These are phyloP conservation scores for Lentinula boryana DNA, from an alignment of 768 basidiomycete species.

Conservation along the genomic window DNA sequence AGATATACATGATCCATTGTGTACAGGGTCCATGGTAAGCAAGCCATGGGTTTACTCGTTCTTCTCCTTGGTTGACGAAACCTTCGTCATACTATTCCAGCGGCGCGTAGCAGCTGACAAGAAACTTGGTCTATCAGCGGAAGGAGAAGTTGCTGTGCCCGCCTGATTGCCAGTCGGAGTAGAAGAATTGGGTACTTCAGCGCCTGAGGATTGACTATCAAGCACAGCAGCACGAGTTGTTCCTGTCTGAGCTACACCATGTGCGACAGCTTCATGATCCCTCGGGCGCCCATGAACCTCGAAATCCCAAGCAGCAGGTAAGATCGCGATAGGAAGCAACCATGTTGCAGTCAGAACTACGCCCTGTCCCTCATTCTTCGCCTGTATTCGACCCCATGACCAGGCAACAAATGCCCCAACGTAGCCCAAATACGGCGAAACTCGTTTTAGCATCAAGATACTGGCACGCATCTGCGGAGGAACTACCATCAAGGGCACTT, in stretches of 20 bases:
- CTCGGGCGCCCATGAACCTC: constrained; percentile 6
- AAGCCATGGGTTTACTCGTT: not conserved
- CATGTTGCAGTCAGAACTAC: constrained; percentile 82
- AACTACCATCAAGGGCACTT: constrained; percentile 53
- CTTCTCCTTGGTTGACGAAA: not conserved
- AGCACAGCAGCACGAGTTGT: not conserved
- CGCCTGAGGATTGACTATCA: not conserved
- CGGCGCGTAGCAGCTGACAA: not conserved
- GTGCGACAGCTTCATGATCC: not conserved
- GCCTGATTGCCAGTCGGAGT: not conserved
- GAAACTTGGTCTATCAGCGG: not conserved
- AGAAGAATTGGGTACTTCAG: not conserved
- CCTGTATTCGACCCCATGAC: constrained; percentile 66
- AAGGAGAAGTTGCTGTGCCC: not conserved
- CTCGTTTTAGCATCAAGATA: constrained; percentile 49
- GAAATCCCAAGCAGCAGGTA: constrained; percentile 68
- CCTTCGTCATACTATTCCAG: not conserved
- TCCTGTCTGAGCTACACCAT: not conserved
- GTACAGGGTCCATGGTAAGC: not conserved
- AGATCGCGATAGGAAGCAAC: constrained; percentile 69
- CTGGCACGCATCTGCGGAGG: constrained; percentile 57
- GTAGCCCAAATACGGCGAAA: constrained; percentile 64
- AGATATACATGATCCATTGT: not conserved
- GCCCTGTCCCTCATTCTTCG: constrained; percentile 71
- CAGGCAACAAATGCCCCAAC: constrained; percentile 74